Evolutionary conservation across 805 yeast species (phyloP), one percentile per base, ranked within the genome.

Genomic region (Saturnispora serradocipensis): DNA sequence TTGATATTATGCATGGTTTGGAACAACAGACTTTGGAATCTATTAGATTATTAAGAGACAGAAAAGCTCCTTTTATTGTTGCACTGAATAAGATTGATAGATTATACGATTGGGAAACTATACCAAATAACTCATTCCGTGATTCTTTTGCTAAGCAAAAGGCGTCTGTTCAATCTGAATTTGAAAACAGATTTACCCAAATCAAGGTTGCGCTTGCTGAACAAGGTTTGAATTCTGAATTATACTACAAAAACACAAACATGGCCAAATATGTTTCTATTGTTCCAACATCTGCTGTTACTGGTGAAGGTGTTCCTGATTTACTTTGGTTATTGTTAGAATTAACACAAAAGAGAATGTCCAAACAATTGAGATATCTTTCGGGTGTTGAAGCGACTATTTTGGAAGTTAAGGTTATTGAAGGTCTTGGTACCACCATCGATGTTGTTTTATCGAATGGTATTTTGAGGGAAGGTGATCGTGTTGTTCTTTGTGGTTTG

Each of bases 271-370:
- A 84, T 64, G 99, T 93, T 51, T 89, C 97, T 36, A 86, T 93
- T 62, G 96, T 93, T 44, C 99, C 99, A 61, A 93, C 99, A 18
- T 91, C 98, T 56, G 99, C 99, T 51, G 95, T 90, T 44, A 90
- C 97, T 13, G 99, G 99, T 69, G 99, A 93, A 73, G 99, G 99
- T 86, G 95, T 93, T 61, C 99, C 99, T 48, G 99, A 93, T 81
- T 78, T 93, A 73, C 80, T 93, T 65, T 89, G 97, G 91, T 78
- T 93, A 69, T 75, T 93, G 65, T 78, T 93, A 62, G 98, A 93
- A 71, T 80, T 93, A 63, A 93, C 99, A 15, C 98, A 93, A 73
- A 86, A 88, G 82, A 86, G 99, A 75, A 93, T 93, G 99, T 87
- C 97, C 58, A 90, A 90, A 70, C 97, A 91, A 76, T 83, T 93